phyloP scores from a whole-genome alignment of 2,329 filamentous ascomycete genomes.

The Epicoccum nigrum region DNA sequence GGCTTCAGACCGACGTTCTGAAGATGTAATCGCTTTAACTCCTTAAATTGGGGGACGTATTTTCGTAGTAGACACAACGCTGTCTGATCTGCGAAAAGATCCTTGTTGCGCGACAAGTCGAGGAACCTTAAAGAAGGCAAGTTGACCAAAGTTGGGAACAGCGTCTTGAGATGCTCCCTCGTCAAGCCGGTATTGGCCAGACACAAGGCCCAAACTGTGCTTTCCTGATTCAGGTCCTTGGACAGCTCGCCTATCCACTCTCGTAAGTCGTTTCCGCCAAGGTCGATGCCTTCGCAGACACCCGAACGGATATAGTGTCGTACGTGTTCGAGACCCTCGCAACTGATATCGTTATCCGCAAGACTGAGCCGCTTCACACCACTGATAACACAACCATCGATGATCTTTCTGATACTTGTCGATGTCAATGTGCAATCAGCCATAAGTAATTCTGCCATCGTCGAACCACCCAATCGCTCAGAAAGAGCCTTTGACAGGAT shows the following conservation, averaged over 20 bases:
- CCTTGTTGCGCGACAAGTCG: conserved; percentile 87
- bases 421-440: conserved; percentile 77
- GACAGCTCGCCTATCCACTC: conserved; percentile 55
- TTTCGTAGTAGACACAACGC: conserved; percentile 77
- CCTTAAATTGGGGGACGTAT: conserved; percentile 79
- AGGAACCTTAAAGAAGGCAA: conserved; percentile 82
- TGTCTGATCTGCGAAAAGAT: conserved; percentile 78
- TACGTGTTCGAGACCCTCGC: conserved; percentile 76
- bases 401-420: conserved; percentile 73
- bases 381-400: conserved; percentile 82
- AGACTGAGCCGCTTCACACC: conserved; percentile 81
- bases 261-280: conserved; percentile 79
- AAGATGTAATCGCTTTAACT: conserved; percentile 84
- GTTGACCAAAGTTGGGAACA: conserved; percentile 75
- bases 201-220: conserved; percentile 78
- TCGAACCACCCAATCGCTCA: conserved; percentile 75
- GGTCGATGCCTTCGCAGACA: conserved; percentile 83
- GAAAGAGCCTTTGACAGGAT: conserved; percentile 77
- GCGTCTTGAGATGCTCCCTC: conserved; percentile 71
- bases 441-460: conserved; percentile 81
- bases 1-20: conserved; percentile 82
- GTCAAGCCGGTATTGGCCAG: conserved; percentile 84
- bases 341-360: conserved; percentile 79
- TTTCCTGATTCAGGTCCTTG: conserved; percentile 56
- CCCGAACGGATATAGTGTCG: conserved; percentile 76